Base-by-base conservation (phyloP, 2,329 filamentous ascomycete genomes). In the Monilinia vaccinii-corymbosi region DNA sequence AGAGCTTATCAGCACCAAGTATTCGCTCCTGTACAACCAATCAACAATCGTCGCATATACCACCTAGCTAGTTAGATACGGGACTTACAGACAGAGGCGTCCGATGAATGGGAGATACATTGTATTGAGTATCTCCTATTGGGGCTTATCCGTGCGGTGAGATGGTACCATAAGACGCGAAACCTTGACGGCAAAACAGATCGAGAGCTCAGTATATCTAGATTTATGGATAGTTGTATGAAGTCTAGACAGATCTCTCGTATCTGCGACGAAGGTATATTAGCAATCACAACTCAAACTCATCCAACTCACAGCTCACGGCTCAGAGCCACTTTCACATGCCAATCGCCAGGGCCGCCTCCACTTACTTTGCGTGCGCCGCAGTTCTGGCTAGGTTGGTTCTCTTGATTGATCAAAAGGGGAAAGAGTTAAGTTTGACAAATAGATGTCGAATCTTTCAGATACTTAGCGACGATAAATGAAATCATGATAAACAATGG, bases 1-100 rank as follows among this genome's bases (percentile, higher is more conserved):
- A 9, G 93, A 97, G 59, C 86, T 85, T 50, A 94, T 75, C 47
- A 99, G 83, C 44, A 92, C 91, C 64, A 95, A 75, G 76, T 97
- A 97, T 77, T 99, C 92, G 74, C 81, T 81, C 73, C 88, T 91
- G 62, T 58, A 36, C 25, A 50, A 55, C 38, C 45, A 50, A 51
- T 64, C 48, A 63, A 58, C 59, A 52, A 50, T 21, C 7, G 31
- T 8, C n/a, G 13, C 2, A 32, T 51, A 32, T 21, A 5, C 25
- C 42, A 34, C 28, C 45, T 21, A 3, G 5, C 25, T 46, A 34
- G 28, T 40, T 21, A 3, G 16, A 23, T 18, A 25, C 34, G 38
- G 18, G 44, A 66, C 73, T 64, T 66, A 76, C 75, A 72, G 65
- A 62, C 74, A 73, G 57, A 76, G 63, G 58, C 75, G 74, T 51